Evolutionary conservation across 805 yeast genomes (phyloP).

Genomic region (Zygosaccharomyces bailii): DNA sequence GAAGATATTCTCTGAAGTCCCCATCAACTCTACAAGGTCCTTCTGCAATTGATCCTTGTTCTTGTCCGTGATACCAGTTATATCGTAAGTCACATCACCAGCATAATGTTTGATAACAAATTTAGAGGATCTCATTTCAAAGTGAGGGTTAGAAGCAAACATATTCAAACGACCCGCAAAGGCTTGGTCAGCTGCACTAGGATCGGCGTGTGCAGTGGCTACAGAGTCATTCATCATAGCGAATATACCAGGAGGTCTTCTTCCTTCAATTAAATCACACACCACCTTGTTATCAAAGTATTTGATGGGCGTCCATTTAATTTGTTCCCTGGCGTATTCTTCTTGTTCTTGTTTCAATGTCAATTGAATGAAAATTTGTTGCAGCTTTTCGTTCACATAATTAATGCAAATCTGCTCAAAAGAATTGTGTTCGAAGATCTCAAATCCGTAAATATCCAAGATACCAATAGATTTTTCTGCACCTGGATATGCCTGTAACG

Average conservation of each 20-base stretch:
- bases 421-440: constrained; percentile 90
- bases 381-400: constrained; percentile 92
- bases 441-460: constrained; percentile 93
- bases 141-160: constrained; percentile 79
- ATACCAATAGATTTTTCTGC: constrained; percentile 79
- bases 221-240: constrained; percentile 95
- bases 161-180: constrained; percentile 87
- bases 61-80: constrained; percentile 88
- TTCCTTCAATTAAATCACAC: constrained; percentile 91
- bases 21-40: constrained; percentile 76
- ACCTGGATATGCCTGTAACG: constrained; percentile 56
- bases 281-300: constrained; percentile 95
- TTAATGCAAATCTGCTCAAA: constrained; percentile 95
- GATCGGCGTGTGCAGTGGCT: constrained; percentile 98
- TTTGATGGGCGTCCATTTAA: constrained; percentile 95
- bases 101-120: constrained; percentile 95
- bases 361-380: constrained; percentile 92
- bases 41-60: constrained; percentile 91
- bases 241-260: constrained; percentile 93
- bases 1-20: constrained; percentile 67
- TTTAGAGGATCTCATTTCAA: constrained; percentile 82
- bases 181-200: constrained; percentile 93
- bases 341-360: constrained; percentile 97
- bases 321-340: constrained; percentile 91
- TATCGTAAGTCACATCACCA: constrained; percentile 94